phyloP scores from a whole-genome alignment of 805 yeast genomes.

The Pichia rugopelliculosa region DNA sequence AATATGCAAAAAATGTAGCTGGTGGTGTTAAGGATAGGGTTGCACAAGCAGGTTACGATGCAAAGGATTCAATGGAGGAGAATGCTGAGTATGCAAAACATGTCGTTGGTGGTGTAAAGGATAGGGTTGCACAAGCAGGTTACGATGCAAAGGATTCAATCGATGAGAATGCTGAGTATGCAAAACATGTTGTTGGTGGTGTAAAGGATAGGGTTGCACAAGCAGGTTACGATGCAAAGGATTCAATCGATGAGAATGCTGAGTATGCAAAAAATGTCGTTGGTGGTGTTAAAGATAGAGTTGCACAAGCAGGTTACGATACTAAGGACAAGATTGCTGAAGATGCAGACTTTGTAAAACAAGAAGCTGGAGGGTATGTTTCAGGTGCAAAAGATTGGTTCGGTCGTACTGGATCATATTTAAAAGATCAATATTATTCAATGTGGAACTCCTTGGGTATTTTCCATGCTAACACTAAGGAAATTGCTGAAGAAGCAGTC shows the following conservation, averaged over 20 bases:
- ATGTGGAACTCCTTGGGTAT: conserved; percentile 14
- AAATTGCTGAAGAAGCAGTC: conserved; percentile 20
- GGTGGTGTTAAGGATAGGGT: not conserved
- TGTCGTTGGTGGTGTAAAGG: conserved; percentile 2
- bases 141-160: not conserved
- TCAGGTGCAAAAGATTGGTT: conserved; percentile 1
- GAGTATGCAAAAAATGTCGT: conserved; percentile 2
- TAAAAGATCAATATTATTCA: conserved; percentile 6
- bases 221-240: conserved; percentile 5
- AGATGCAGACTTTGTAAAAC: not conserved
- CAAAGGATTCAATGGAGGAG: conserved; percentile 2
- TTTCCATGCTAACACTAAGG: conserved; percentile 16
- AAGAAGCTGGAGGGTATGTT: not conserved
- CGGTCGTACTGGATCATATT: not conserved
- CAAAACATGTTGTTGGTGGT: conserved; percentile 1
- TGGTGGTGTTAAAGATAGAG: conserved; percentile 4
- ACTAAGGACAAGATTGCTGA: conserved; percentile 12
- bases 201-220: conserved; percentile 2
- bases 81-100: conserved; percentile 6
- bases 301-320: conserved; percentile 5
- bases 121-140: conserved; percentile 3
- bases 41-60: conserved; percentile 4
- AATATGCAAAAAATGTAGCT: not conserved
- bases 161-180: conserved; percentile 6
- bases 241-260: not conserved